Conservation (phyloP, 495 filamentous ascomycete genomes). For the Trichocladium uniseriatum region DNA sequence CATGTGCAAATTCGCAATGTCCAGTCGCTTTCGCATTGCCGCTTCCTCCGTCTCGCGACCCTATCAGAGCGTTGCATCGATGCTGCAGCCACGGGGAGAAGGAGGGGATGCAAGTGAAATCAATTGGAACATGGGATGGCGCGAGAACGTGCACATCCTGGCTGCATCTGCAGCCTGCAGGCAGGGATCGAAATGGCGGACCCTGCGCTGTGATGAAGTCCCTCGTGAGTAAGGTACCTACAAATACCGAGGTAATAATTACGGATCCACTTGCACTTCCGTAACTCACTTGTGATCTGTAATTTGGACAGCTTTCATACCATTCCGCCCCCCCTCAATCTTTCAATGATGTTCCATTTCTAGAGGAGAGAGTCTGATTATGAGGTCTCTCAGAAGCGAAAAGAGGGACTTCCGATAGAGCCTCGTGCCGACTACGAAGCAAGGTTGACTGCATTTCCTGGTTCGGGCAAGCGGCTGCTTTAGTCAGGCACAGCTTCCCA, state of each 20-base stretch:
- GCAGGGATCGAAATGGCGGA: neutral
- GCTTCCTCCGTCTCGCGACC: neutral
- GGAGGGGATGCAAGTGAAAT: neutral
- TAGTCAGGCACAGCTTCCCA: too few species aligned
- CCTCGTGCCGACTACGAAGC: too few species aligned
- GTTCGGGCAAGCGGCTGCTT: too few species aligned
- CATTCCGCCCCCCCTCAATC: too few species aligned
- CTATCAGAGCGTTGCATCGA: neutral
- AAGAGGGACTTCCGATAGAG: too few species aligned
- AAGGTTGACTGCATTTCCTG: too few species aligned
- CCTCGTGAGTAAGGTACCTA: neutral
- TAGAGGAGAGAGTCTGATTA: too few species aligned
- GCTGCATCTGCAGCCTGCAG: neutral
- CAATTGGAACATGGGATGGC: neutral
- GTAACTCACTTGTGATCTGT: too few species aligned
- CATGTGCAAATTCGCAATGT: conserved; percentile 4
- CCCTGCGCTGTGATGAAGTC: neutral
- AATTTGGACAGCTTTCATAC: too few species aligned
- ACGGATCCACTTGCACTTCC: too few species aligned
- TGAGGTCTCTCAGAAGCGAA: too few species aligned
- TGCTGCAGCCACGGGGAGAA: conserved; percentile 5
- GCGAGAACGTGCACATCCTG: neutral
- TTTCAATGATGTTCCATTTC: too few species aligned
- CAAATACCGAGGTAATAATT: neutral
- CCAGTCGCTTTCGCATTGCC: neutral